Evolutionary conservation across 768 basidiomycete species (phyloP).

Genomic region (Cystofilobasidium ferigula): DNA sequence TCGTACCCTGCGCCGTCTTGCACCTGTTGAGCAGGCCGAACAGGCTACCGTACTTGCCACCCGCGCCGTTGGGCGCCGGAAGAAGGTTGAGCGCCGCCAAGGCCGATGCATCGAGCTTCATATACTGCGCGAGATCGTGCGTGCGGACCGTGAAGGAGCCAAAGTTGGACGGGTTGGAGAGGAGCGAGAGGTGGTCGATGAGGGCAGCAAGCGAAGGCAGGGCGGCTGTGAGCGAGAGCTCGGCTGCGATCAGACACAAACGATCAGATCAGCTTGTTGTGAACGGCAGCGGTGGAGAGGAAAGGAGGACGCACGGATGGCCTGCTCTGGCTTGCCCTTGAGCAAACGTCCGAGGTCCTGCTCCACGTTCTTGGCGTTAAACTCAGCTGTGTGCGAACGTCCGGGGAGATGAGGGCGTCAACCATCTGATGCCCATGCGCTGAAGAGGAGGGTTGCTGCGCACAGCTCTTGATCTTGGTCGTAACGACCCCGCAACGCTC

Average conservation of each 20-base stretch:
- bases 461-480: slow-evolving; percentile 79
- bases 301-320: slow-evolving; percentile 46
- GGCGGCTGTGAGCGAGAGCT: slow-evolving; percentile 63
- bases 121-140: slow-evolving; percentile 86
- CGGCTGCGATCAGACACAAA: slow-evolving; percentile 48
- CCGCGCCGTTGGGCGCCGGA: slow-evolving; percentile 53
- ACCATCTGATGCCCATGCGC: not conserved
- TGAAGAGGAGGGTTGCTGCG: slow-evolving; percentile 28
- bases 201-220: slow-evolving; percentile 72
- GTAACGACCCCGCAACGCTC: slow-evolving; percentile 84
- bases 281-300: not conserved
- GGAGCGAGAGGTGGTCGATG: slow-evolving; percentile 66
- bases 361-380: slow-evolving; percentile 62
- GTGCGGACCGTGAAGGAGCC: slow-evolving; percentile 68
- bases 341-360: slow-evolving; percentile 69
- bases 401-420: not conserved
- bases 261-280: not conserved
- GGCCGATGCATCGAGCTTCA: slow-evolving; percentile 92
- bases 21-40: slow-evolving; percentile 86
- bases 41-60: slow-evolving; percentile 65
- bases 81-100: slow-evolving; percentile 76
- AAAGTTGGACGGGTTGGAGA: slow-evolving; percentile 65
- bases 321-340: slow-evolving; percentile 43
- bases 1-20: slow-evolving; percentile 86
- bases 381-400: slow-evolving; percentile 54